Base-by-base conservation (phyloP, 1,284 basidiomycete genomes). In the Ceratobasidium sp. region DNA sequence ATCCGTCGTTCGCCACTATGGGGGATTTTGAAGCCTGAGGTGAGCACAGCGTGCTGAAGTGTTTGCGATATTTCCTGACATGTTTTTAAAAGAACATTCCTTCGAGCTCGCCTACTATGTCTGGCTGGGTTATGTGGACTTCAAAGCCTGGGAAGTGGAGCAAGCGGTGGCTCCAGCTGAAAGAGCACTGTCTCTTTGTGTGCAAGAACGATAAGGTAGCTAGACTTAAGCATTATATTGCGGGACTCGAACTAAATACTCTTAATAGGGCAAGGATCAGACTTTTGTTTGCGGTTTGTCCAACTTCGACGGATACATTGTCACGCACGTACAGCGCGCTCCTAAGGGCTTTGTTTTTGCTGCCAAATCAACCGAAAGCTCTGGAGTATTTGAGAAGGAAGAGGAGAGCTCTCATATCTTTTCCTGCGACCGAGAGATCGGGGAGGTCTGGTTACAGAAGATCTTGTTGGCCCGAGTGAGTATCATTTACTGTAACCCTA, bases 111-210 rank as follows among this genome's bases (percentile, higher is more conserved):
- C 94, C 94, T 5, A 86, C 83, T 26, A 84, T 87, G 78, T 86
- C 88, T 52, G 89, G 90, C 5, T 95, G 89, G 80, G 87, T 96
- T 18, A 92, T 96, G 80, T 91, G 90, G 85, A 93, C 96, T 83
- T 85, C 85, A 67, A 96, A 95, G 82, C 88, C 90, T 73, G 94
- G 94, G 47, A 96, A 96, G 81, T 98, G 95, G 95, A 89, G 85
- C 73, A 97, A 96, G 81, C 87, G 94, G 32, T 96, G 90, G 88
- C 84, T 97, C 78, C 89, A 91, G 78, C 86, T 96, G 32, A 87
- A 91, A 50, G 93, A 95, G 78, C 93, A 95, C 75, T 88, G 89
- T 72, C 80, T 97, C 59, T 96, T 90, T 86, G 79, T 96, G 41
- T 90, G 92, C 32, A 97, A 96, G 82, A 90, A 92, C 30, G 93